Base-by-base conservation (phyloP, 495 filamentous ascomycete genomes). In the Xylaria grammica region DNA sequence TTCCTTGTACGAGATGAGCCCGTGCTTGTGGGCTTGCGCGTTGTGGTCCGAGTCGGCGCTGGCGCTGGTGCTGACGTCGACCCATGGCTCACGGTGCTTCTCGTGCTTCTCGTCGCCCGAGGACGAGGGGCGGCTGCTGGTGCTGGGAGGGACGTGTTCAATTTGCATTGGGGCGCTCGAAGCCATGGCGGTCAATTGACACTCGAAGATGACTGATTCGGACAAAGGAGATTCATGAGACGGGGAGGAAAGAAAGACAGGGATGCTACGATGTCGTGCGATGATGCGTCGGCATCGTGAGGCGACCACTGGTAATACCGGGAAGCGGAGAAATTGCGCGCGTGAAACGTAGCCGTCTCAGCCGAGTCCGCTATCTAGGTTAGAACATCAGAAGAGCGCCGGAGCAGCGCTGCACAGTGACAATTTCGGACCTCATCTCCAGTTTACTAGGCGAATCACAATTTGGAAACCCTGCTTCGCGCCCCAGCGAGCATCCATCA, bases 1-100 rank as follows among this genome's bases (percentile, higher is more conserved):
- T 46, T 91, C 87, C 63, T 90, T 74, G 84, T 62, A 67, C 1
- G 75, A 74, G 22, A 81, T 65, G 4, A 75, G 45, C 30, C 51
- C 13, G 8, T 32, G 40, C 20, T 45, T 49, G 32, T 29, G 13
- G 17, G 51, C 6, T 2, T 4, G 27, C 11, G 40, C 15, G 24
- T 19, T 27, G 11, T 64, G 20, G 51, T 72, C 67, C 26, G 65
- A 48, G 53, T 66, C 27, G 15, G 79, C 38, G 63, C 77, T 64
- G 56, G 72, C 62, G 10, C 74, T 38, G 38, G 72, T 71, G 26
- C 78, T 72, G 15, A 22, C 20, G n/a, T 54, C 32, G n/a, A 54
- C 36, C 49, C 60, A 54, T 20, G 40, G 55, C 51, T 54, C 45
- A 45, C 68, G 40, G 42, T 61, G 64, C 53, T 72, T 67, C 42